phyloP scores from a whole-genome alignment of 495 filamentous ascomycete genomes.

The Aspergillus ellipticus region DNA sequence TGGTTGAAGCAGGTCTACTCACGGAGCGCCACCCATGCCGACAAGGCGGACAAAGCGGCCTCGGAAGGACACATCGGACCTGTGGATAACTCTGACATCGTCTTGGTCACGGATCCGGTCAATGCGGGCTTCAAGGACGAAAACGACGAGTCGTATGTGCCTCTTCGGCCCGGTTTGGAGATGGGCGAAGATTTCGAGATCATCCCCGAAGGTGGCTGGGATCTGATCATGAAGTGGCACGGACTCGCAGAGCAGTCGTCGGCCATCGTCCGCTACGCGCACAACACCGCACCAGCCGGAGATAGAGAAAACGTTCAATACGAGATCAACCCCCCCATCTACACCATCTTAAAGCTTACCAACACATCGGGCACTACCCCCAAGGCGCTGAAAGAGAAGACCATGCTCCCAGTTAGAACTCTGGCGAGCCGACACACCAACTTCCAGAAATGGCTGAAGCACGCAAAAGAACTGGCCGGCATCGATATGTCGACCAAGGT shows the following conservation, averaged over 20 bases:
- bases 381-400: slow-evolving; percentile 57
- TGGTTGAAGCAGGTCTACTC: slow-evolving; percentile 78
- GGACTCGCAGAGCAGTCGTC: slow-evolving; percentile 67
- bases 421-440: slow-evolving; percentile 64
- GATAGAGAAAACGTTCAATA: slow-evolving; percentile 65
- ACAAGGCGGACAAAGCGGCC: slow-evolving; percentile 54
- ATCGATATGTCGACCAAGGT: slow-evolving; percentile 70
- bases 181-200: slow-evolving; percentile 69
- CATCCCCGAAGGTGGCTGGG: slow-evolving; percentile 75
- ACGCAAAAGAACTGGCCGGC: slow-evolving; percentile 60
- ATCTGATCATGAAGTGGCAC: slow-evolving; percentile 77
- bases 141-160: slow-evolving; percentile 61
- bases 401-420: slow-evolving; percentile 53
- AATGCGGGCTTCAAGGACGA: slow-evolving; percentile 47
- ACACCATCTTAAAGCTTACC: slow-evolving; percentile 78
- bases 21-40: slow-evolving; percentile 55
- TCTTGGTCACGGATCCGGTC: slow-evolving; percentile 41
- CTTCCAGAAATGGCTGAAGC: slow-evolving; percentile 69
- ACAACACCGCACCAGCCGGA: slow-evolving; percentile 64
- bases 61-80: slow-evolving; percentile 67
- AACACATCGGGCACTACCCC: slow-evolving; percentile 55
- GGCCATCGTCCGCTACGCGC: slow-evolving; percentile 69
- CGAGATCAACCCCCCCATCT: slow-evolving; percentile 80
- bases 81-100: slow-evolving; percentile 76
- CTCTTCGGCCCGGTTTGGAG: slow-evolving; percentile 66